Evolutionary conservation across 495 filamentous ascomycete genomes (phyloP), one percentile per base, ranked within the genome.

Genomic region (Ascodesmis nigricans): DNA sequence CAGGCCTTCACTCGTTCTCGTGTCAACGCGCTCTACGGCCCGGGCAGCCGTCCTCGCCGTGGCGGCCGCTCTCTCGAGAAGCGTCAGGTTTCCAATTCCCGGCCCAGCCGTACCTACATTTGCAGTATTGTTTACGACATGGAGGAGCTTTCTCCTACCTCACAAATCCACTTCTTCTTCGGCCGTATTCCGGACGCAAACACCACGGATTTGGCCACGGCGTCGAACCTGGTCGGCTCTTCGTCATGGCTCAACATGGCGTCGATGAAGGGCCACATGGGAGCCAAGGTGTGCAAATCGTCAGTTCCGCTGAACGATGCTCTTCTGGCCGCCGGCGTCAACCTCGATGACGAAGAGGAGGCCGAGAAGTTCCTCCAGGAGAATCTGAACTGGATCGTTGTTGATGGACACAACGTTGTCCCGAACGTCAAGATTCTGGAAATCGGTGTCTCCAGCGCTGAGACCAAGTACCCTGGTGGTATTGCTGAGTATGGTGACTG

Each of bases 21-120:
- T 11, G 44, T 62, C 0, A 57, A 60, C 33, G 33, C 16, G 8
- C 32, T 58, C 15, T 64, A 61, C 35, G 44, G 46, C 10, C 13
- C 31, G 22, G 8, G 18, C n/a, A n/a, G n/a, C n/a, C n/a, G n/a
- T n/a, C n/a, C n/a, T n/a, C n/a, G n/a, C n/a, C n/a, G n/a, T 6
- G 23, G 13, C 16, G 24, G 13, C 30, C 20, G 23, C 21, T 10
- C 23, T 23, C 19, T 7, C 26, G 14, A 9, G 20, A 35, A 35
- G 33, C 19, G 33, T 25, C 9, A n/a, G 10, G 4, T 17, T 4
- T 17, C 7, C 7, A 8, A 18, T 15, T 3, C 8, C 6, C 3
- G 29, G 17, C 14, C 7, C 10, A 24, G 26, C 26, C 24, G 25
- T 26, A 26, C 29, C 25, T 37, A 26, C 25, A 11, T 37, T 26